Percentiles rank a stretch among this genome's conserved stretches.
Evolutionary conservation across 2,329 filamentous ascomycete species (phyloP).

Genomic region (Acarospora socialis): DNA sequence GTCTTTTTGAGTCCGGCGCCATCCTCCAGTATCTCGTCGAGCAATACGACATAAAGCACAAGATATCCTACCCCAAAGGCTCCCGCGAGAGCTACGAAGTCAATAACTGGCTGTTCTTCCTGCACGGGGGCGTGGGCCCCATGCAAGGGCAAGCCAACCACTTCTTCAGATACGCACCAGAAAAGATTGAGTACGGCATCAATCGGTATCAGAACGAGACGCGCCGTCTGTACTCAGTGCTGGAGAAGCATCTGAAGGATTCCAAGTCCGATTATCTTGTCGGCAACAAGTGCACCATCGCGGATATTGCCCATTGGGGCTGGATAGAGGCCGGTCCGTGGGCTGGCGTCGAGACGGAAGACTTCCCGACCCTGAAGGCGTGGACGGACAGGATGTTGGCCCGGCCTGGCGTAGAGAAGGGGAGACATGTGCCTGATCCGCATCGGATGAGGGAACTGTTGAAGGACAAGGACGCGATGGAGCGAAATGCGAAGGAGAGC

Average conservation of each 20-base stretch:
- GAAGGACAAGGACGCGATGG: slow-evolving; percentile 29
- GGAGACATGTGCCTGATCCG: slow-evolving; percentile 53
- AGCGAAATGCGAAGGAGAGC: slow-evolving; percentile 35
- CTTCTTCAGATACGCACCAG: slow-evolving; percentile 68
- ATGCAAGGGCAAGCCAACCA: slow-evolving; percentile 82
- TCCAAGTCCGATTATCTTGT: slow-evolving; percentile 45
- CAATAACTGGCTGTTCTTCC: slow-evolving; percentile 65
- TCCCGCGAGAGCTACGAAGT: slow-evolving; percentile 64
- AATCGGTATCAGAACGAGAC: slow-evolving; percentile 74
- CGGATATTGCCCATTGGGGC: slow-evolving; percentile 68
- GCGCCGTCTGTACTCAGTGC: slow-evolving; percentile 60
- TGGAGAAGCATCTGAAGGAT: slow-evolving; percentile 21
- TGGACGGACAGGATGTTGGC: slow-evolving; percentile 62
- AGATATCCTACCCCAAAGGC: slow-evolving; percentile 63
- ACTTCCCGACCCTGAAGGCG: slow-evolving; percentile 61
- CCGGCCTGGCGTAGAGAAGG: slow-evolving; percentile 60
- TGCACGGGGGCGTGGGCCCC: slow-evolving; percentile 67
- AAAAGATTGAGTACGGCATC: slow-evolving; percentile 69
- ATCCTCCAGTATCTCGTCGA: slow-evolving; percentile 77
- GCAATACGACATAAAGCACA: slow-evolving; percentile 67
- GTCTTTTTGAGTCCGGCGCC: slow-evolving; percentile 74
- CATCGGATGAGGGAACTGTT: slow-evolving; percentile 48
- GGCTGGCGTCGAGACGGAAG: slow-evolving; percentile 52
- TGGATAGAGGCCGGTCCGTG: slow-evolving; percentile 53
- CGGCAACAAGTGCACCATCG: slow-evolving; percentile 56